Evolutionary conservation across 2,329 filamentous ascomycete genomes (phyloP).

Genomic region (Colletotrichum falcatum): DNA sequence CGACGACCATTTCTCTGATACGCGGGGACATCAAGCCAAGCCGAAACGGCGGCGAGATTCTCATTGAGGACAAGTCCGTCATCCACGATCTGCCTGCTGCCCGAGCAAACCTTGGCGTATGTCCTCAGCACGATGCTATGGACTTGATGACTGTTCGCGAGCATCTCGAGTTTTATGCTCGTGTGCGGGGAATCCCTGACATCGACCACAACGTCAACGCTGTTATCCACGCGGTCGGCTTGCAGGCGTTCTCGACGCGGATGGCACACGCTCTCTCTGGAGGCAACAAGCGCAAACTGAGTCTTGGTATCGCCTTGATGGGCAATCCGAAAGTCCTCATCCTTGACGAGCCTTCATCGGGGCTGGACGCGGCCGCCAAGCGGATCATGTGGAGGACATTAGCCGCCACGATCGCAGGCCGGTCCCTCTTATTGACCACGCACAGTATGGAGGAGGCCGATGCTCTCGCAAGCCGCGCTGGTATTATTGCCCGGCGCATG

Average conservation of each 20-base stretch:
- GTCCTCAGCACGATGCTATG: conserved; percentile 88
- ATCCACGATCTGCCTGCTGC: conserved; percentile 78
- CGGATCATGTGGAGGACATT: conserved; percentile 94
- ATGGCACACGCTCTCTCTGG: conserved; percentile 86
- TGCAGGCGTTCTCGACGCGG: conserved; percentile 76
- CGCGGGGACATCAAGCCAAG: conserved; percentile 87
- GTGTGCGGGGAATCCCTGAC: conserved; percentile 81
- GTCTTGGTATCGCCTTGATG: conserved; percentile 89
- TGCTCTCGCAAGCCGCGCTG: conserved; percentile 83
- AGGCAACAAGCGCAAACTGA: conserved; percentile 94
- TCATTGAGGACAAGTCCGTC: conserved; percentile 83
- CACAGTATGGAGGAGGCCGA: conserved; percentile 97
- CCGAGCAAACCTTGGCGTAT: conserved; percentile 86
- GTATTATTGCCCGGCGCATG: conserved; percentile 89
- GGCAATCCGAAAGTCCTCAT: conserved; percentile 90
- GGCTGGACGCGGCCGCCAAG: conserved; percentile 91
- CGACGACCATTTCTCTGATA: conserved; percentile 88
- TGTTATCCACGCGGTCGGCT: conserved; percentile 83
- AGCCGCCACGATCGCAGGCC: conserved; percentile 76
- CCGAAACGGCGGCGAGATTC: conserved; percentile 78
- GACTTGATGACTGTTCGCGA: conserved; percentile 92
- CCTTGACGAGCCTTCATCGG: conserved; percentile 89
- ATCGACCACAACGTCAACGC: conserved; percentile 82
- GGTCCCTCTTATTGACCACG: conserved; percentile 89
- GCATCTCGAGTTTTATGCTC: conserved; percentile 89